Evolutionary conservation across 2,329 filamentous ascomycete species (phyloP), one percentile per base, ranked within the genome.

Genomic region (Tolypocladium paradoxum): DNA sequence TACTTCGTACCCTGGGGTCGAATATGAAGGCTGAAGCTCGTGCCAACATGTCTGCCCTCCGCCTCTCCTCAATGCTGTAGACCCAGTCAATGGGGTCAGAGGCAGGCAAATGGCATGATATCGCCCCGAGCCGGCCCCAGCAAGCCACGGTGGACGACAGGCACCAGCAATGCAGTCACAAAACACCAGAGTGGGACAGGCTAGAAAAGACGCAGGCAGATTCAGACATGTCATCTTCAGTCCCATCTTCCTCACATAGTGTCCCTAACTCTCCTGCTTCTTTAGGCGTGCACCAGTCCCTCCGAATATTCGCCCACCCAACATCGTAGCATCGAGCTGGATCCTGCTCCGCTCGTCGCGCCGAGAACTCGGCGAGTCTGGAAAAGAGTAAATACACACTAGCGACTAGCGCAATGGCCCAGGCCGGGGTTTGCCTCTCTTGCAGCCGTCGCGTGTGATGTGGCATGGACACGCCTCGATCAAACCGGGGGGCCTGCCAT

Each of bases 201-300:
- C 16, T 37, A 8, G 8, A 37, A 2, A 6, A 33, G 11, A 33
- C 27, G 7, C n/a, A 18, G 29, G n/a, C 43, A 47, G 43, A 24
- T 12, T 33, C 43, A 62, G n/a, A 53, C 48, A 43, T 27, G 12
- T 35, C 27, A 43, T 20, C 24, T 40, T 38, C 35, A 48, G 49
- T 52, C 16, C 27, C 24, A 34, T 33, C n/a, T 18, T 49, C 47
- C 33, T 27, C 8, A 35, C 27, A 35, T 48, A n/a, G n/a, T 27
- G 12, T 35, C 31, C 31, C n/a, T 8, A 7, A 5, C 2, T 48
- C 33, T 14, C n/a, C 31, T 48, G 11, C 46, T 24, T 34, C n/a
- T 20, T 4, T 24, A 12, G n/a, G 33, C 27, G 27, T 20, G 27
- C 27, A 20, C 43, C 43, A 20, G 27, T 11, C 27, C 18, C 18